Percentiles rank a stretch among this genome's conserved stretches.
phyloP scores from a whole-genome alignment of 2,329 filamentous ascomycete genomes.

The Aureobasidium namibiae region DNA sequence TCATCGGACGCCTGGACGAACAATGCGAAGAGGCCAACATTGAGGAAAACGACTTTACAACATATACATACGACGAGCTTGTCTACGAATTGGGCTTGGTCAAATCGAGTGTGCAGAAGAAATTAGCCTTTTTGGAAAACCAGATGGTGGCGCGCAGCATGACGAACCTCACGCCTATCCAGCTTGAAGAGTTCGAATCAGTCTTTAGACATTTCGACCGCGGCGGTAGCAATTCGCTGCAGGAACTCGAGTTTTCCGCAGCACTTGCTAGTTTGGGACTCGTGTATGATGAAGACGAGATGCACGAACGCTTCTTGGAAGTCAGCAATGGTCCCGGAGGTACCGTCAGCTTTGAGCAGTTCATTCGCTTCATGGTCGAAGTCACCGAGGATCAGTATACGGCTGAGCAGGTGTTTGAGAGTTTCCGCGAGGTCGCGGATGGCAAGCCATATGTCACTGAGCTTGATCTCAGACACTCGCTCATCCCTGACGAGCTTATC shows the following conservation, averaged over 20 bases:
- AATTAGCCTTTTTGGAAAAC: constrained; percentile 92
- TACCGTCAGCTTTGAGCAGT: constrained; percentile 88
- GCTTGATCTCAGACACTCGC: constrained; percentile 86
- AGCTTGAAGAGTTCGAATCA: constrained; percentile 96
- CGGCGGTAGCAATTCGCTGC: constrained; percentile 79
- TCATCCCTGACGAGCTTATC: constrained; percentile 95
- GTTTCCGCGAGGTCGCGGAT: constrained; percentile 93
- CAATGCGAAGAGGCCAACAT: constrained; percentile 96
- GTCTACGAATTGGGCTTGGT: constrained; percentile 89
- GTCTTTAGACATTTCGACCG: constrained; percentile 98
- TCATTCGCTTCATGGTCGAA: constrained; percentile 98
- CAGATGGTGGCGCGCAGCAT: constrained; percentile 97
- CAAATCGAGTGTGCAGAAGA: constrained; percentile 87
- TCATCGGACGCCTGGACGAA: constrained; percentile 75
- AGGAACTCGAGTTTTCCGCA: constrained; percentile 92
- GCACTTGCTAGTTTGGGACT: constrained; percentile 90
- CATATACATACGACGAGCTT: constrained; percentile 94
- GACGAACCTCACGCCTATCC: constrained; percentile 97
- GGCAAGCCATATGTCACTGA: constrained; percentile 98
- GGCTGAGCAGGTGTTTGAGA: constrained; percentile 96
- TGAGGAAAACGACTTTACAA: constrained; percentile 99
- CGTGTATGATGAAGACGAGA: constrained; percentile 95
- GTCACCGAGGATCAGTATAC: constrained; percentile 99
- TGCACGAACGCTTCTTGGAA: constrained; percentile 88
- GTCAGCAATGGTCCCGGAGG: constrained; percentile 71